Evolutionary conservation across 73 alveolate species (phyloP), one percentile per base, ranked within the genome.

Genomic region (Diophrys sp.): DNA sequence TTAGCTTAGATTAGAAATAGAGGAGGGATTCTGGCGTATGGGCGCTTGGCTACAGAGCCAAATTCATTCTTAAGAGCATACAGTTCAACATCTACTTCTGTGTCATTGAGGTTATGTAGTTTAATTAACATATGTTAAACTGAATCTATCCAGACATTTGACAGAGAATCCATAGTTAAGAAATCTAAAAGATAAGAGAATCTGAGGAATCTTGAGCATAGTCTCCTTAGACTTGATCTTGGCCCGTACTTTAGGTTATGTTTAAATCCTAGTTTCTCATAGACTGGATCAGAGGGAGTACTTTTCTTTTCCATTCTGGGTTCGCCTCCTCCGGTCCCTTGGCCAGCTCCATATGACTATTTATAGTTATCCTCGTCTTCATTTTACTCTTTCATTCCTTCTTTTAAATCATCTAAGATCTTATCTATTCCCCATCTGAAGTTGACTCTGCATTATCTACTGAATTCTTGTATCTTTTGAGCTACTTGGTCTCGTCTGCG

Each of bases 151-250:
- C 77, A 90, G 33, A 90, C 87, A 70, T 90, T 90, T 75, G 94
- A 62, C 26, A 90, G 80, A 27, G 91, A 79, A 54, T 90, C 96
- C 80, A 90, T 75, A 2, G 96, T 91, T 14, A 90, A 27, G 78
- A 90, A 90, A 69, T 90, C 96, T 11, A 90, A 85, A 28, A 90
- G 67, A 73, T 90, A 90, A 1, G 96, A 90, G 74, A 90, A 90
- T 23, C 96, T 56, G 54, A 90, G 68, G 73, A 90, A 90, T 56
- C 91, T 75, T 18, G 94, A 76, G 76, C 96, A 90, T 56, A 77
- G 92, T 74, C 82, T 85, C 67, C 96, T 86, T 18, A 90, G 70
- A 70, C 86, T 83, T 32, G 90, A 75, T 77, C 96, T 85, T 28
- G 90, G 88, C 25, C 91, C 96, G 73, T 90, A 90, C 68, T 88